phyloP scores from a whole-genome alignment of 805 yeast genomes.

The Saturnispora silvae region DNA sequence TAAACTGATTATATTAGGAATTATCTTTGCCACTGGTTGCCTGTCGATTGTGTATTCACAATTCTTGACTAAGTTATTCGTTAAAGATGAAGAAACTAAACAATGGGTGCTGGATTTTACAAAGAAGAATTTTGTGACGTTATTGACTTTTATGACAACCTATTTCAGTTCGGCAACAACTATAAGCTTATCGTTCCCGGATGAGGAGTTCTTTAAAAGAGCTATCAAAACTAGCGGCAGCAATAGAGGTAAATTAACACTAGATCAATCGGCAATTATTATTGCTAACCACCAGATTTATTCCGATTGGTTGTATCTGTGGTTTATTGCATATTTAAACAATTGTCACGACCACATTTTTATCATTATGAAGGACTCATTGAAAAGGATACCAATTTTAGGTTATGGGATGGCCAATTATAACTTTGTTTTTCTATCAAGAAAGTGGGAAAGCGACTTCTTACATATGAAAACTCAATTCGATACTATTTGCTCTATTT shows the following conservation, averaged over 20 bases:
- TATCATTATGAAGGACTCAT: conserved; percentile 70
- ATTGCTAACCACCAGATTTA: conserved; percentile 92
- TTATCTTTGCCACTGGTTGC: conserved; percentile 28
- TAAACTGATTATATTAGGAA: conserved; percentile 16
- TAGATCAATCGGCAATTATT: conserved; percentile 31
- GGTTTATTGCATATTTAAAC: conserved; percentile 76
- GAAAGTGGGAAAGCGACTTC: conserved; percentile 82
- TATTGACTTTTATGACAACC: conserved; percentile 41
- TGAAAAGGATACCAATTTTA: conserved; percentile 57
- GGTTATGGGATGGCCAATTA: conserved; percentile 81
- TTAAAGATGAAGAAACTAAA: conserved; percentile 23
- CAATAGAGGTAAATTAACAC: conserved; percentile 10
- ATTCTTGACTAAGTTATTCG: conserved; percentile 26
- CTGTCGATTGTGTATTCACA: conserved; percentile 40
- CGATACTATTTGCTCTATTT: conserved; percentile 31
- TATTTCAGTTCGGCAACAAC: conserved; percentile 39
- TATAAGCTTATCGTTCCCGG: conserved; percentile 35
- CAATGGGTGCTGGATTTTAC: conserved; percentile 41
- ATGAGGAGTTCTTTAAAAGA: conserved; percentile 7
- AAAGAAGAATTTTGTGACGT: conserved; percentile 45
- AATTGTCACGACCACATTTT: conserved; percentile 52
- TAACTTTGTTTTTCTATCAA: conserved; percentile 65
- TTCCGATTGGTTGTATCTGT: conserved; percentile 83
- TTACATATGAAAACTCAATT: conserved; percentile 45
- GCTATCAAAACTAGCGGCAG: conserved; percentile 6